Conservation (phyloP, 2,329 filamentous ascomycete species). For the Didymellaceae sp. region DNA sequence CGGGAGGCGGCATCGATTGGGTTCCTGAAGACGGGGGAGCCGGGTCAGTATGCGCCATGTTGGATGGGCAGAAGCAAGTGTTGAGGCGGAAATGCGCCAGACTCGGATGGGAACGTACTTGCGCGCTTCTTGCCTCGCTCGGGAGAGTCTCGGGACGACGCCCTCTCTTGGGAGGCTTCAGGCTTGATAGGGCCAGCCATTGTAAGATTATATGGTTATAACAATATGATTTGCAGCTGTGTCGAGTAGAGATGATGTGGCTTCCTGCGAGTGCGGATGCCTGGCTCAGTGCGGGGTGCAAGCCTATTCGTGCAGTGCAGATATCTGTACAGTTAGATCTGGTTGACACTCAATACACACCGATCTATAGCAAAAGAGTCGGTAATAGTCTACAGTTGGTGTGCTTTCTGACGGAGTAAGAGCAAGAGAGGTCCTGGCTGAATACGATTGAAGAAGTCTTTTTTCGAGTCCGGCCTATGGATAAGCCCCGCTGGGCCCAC, state of each 20-base stretch:
- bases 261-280: neutral
- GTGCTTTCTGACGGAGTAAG: neutral
- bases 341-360: constrained; percentile 18
- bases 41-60: constrained; percentile 34
- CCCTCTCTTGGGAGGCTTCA: constrained; percentile 31
- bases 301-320: neutral
- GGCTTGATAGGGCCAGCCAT: constrained; percentile 32
- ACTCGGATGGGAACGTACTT: constrained; percentile 38
- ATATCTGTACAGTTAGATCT: constrained; percentile 15
- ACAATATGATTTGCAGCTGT: neutral
- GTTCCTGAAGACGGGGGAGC: constrained; percentile 57
- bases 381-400: constrained; percentile 3
- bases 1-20: constrained; percentile 91
- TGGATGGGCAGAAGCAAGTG: constrained; percentile 14
- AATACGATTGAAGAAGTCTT: constrained; percentile 12
- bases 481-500: neutral
- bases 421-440: neutral
- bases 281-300: constrained; percentile 5
- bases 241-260: neutral
- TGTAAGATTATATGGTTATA: neutral
- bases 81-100: constrained; percentile 10
- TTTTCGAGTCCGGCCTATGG: constrained; percentile 15
- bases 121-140: constrained; percentile 47
- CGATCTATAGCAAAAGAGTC: constrained; percentile 4
- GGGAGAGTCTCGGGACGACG: constrained; percentile 40